Evolutionary conservation across 768 basidiomycete species (phyloP), one percentile per base, ranked within the genome.

Genomic region (Russula foetens): DNA sequence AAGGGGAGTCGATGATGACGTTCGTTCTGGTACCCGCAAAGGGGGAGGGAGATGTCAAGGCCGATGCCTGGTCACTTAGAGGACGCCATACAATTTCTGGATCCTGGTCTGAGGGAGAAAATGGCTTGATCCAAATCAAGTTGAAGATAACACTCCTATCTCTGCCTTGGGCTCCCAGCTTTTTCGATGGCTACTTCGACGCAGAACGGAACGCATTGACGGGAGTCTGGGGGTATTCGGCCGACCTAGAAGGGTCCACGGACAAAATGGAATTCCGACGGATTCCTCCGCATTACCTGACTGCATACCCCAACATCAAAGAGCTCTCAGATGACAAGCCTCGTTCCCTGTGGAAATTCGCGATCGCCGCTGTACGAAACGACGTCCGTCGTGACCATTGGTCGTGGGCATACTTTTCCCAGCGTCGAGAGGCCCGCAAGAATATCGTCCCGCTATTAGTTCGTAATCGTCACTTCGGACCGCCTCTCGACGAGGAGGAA

Each of bases 401-500:
- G 70, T 50, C 69, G 1, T 73, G 71, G 72, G 53, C 67, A 14
- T 73, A 67, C 50, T 72, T 75, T 62, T 46, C 66, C 28, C 69
- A 70, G 48, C 68, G 74, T 26, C 63, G 71, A 17, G 67, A 69
- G 54, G 59, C 63, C 17, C 55, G 73, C 24, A 33, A 62, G n/a
- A 38, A 64, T 1, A 69, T 69, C 35, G 62, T 73, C 41, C 56
- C 71, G 31, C 61, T 73, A 38, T 65, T 56, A 31, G 65, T 69
- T 29, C 68, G 72, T 8, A 49, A 39, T 28, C 45, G 23, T 15
- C 41, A n/a, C 31, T 73, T 67, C 46, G 70, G 71, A 35, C 26
- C 48, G 3, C 52, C 64, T 4, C 61, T 65, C 33, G 58, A 23
- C 12, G 12, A 15, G 4, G 58, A 67, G 11, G 71, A 73, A 29